phyloP scores from a whole-genome alignment of 441 rosid species.

The Arabidopsis hybrid region DNA sequence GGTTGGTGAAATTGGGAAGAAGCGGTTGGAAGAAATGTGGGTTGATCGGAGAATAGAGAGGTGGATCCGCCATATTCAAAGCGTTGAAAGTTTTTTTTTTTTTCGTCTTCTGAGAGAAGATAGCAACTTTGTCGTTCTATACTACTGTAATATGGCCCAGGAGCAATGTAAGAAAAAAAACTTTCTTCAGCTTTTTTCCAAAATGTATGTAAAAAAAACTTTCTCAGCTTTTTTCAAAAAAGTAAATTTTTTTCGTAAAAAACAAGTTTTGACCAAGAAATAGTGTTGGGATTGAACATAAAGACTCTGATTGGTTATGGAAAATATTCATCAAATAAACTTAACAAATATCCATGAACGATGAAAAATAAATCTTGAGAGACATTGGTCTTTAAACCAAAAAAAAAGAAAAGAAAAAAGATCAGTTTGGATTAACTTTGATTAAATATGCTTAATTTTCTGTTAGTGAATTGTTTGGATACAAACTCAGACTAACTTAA shows the following conservation, averaged over 20 bases:
- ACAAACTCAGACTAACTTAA: neutral
- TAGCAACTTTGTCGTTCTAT: slow-evolving; percentile 1
- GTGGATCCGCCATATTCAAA: slow-evolving; percentile 12
- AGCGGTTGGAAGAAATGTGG: slow-evolving; percentile 38
- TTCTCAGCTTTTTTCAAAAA: slow-evolving; percentile 1
- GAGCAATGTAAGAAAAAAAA: no score
- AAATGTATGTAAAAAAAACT: neutral
- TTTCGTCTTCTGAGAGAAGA: neutral
- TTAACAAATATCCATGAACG: neutral
- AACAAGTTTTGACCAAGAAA: neutral
- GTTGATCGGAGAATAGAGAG: slow-evolving; percentile 25
- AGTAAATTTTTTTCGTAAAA: neutral
- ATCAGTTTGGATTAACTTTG: neutral
- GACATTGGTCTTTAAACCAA: neutral
- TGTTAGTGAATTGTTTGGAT: neutral
- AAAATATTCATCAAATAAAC: neutral
- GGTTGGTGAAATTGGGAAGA: slow-evolving; percentile 31
- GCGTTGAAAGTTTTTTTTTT: neutral
- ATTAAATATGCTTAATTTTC: neutral
- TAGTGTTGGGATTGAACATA: neutral
- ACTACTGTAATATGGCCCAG: no score
- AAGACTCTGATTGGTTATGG: neutral
- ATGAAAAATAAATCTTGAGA: neutral
- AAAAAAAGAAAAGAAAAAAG: neutral
- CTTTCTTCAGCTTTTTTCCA: neutral